phyloP scores from a whole-genome alignment of 768 basidiomycete genomes.

The Leccinum ochraceum region DNA sequence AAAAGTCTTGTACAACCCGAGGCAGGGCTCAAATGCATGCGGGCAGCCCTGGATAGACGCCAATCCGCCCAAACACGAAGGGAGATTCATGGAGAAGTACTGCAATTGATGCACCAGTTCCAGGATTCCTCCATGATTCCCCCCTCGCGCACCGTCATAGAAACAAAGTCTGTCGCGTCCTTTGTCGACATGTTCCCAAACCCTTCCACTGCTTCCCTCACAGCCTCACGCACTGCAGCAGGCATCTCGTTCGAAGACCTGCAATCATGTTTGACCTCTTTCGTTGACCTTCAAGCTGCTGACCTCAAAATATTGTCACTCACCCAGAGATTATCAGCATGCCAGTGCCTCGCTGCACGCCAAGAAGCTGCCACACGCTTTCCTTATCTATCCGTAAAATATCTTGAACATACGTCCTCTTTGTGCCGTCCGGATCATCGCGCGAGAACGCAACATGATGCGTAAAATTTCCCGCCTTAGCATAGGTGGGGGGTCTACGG shows the following conservation, averaged over 20 bases:
- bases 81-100: too few species aligned
- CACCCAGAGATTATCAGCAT: slow-evolving; percentile 89
- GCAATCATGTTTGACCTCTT: slow-evolving; percentile 1
- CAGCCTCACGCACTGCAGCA: slow-evolving; percentile 73
- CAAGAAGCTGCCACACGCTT: slow-evolving; percentile 65
- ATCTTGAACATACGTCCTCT: slow-evolving; percentile 88
- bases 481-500: slow-evolving; percentile 29
- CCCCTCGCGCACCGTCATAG: slow-evolving; percentile 64
- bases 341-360: slow-evolving; percentile 44
- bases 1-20: too few species aligned
- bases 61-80: too few species aligned
- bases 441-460: slow-evolving; percentile 81
- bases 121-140: slow-evolving; percentile 85
- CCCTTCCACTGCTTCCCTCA: slow-evolving; percentile 48
- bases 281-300: slow-evolving; percentile 2
- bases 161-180: slow-evolving; percentile 61
- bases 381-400: slow-evolving; percentile 66
- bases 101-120: slow-evolving; percentile 44
- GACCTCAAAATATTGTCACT: slow-evolving; percentile 23
- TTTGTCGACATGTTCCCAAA: slow-evolving; percentile 52
- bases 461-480: slow-evolving; percentile 41
- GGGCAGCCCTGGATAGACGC: too few species aligned
- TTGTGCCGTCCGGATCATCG: slow-evolving; percentile 67
- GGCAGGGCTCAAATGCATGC: too few species aligned
- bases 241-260: slow-evolving; percentile 99